A percentile compares a stretch with the other conserved stretches of the same genome.
Conservation (phyloP, 2,329 filamentous ascomycete species). For the Fusarium torulosum region DNA sequence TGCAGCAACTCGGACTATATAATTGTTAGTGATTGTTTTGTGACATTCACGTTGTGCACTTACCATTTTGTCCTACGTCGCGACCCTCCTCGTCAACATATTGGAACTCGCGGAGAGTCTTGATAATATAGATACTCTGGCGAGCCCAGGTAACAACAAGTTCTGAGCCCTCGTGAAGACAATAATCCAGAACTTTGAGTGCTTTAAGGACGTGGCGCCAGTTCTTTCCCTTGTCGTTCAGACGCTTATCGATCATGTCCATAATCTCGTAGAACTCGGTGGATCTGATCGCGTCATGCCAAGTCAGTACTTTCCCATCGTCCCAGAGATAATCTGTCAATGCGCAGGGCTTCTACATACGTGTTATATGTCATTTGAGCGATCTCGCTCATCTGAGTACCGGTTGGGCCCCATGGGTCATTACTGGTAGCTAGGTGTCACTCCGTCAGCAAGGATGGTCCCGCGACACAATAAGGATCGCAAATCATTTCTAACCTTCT, state of each 20-base stretch:
- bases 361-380: constrained; percentile 97
- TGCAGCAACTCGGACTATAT: constrained; percentile 87
- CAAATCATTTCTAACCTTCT: constrained; percentile 75
- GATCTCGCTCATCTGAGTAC: constrained; percentile 98
- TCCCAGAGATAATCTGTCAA: background rate
- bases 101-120: constrained; percentile 96
- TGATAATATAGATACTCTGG: constrained; percentile 99
- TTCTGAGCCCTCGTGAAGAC: constrained; percentile 96
- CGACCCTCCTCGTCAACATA: constrained; percentile 95
- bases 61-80: constrained; percentile 97
- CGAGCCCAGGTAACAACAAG: constrained; percentile 97
- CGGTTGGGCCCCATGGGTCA: constrained; percentile 97
- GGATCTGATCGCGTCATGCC: constrained; percentile 67
- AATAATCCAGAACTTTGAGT: constrained; percentile 97
- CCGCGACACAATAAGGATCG: background rate
- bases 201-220: constrained; percentile 99
- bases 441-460: constrained; percentile 36
- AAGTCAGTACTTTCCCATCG: constrained; percentile 34
- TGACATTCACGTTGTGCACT: constrained; percentile 48
- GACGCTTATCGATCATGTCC: constrained; percentile 98
- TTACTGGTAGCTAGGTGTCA: constrained; percentile 88
- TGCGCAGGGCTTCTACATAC: constrained; percentile 66
- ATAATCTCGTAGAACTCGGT: constrained; percentile 99
- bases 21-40: constrained; percentile 34
- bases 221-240: constrained; percentile 99